Percentiles rank a stretch among this genome's conserved stretches.
Evolutionary conservation across 257 asterid species (phyloP).

Genomic region (Solanum chilense): DNA sequence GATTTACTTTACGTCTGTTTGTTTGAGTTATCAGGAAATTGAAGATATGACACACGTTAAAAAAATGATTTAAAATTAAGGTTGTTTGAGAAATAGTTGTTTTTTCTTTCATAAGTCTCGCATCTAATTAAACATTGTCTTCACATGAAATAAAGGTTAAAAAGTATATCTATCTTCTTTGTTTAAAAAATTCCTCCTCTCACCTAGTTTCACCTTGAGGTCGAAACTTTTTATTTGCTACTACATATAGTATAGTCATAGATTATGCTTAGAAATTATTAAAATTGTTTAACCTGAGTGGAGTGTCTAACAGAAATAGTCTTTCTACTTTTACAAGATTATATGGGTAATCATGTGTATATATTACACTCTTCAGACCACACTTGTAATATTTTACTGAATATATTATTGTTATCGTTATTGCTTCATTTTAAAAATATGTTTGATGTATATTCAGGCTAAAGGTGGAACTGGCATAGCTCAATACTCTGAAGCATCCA

Average conservation of each 20-base stretch:
- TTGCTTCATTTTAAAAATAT: not conserved
- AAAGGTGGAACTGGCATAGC: constrained; percentile 14
- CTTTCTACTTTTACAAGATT: not conserved
- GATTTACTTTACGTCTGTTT: not conserved
- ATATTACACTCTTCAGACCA: not conserved
- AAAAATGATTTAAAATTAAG: not conserved
- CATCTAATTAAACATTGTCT: not conserved
- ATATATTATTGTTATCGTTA: not conserved
- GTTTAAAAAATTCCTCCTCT: not conserved
- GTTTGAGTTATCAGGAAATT: not conserved
- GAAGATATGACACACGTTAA: not conserved
- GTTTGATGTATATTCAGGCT: constrained; percentile 20
- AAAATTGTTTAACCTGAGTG: not conserved
- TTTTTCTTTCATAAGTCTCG: not conserved
- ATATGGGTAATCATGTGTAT: not conserved
- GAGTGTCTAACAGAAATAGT: not conserved
- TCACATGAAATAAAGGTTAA: not conserved
- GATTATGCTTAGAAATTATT: not conserved
- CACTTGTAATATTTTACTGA: not conserved
- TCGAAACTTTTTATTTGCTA: too few species aligned
- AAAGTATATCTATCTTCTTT: not conserved
- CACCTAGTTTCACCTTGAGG: not conserved
- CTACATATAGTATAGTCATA: not conserved
- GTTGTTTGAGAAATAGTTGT: not conserved
- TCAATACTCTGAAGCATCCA: constrained; percentile 20